Evolutionary conservation across 176 grass and related monocot genomes (phyloP), one percentile per base, ranked within the genome.

Genomic region (Guadua angustifolia): DNA sequence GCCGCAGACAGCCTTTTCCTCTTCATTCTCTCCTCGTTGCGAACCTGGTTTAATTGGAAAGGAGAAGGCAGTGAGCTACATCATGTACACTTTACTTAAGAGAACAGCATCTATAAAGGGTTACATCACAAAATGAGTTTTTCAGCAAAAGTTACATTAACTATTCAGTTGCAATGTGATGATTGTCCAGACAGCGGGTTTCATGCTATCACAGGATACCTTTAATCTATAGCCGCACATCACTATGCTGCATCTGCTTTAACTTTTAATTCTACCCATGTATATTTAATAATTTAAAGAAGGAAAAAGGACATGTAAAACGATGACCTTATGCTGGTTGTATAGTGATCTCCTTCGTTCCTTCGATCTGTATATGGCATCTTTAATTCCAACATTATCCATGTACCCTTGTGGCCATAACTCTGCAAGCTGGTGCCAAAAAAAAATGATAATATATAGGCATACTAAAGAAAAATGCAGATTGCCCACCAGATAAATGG

Each of bases 341-440:
- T 91, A 89, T 7, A 94, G 80, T 58, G 16, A 53, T 43, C 86
- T 84, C 79, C 87, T 94, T 17, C 96, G 86, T 52, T 96, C 91
- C 79, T 99, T 99, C 12, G 97, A 90, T 92, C 93, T 90, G 76
- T 22, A 84, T 86, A 99, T 94, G 36, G 97, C 93, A 81, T 99
- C 97, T 85, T 96, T 99, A 79, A 99, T 94, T 86, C 97, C 97
- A 69, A 96, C 66, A 89, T 96, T 96, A 89, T 99, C 93, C 93
- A 99, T 99, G 64, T 58, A 94, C 66, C 97, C 97, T 91, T 83
- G 88, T 19, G 97, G 97, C 97, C 97, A 99, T 45, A 99, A 85
- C 71, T 99, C 97, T 32, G 89, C 93, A 71, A 99, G 89, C 97
- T 99, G 86, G 79, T 52, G 16, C 24, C 1, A 81, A 68, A 74